Evolutionary conservation across 805 yeast species (phyloP), one percentile per base, ranked within the genome.

Genomic region (Schizosaccharomyces japonicus): DNA sequence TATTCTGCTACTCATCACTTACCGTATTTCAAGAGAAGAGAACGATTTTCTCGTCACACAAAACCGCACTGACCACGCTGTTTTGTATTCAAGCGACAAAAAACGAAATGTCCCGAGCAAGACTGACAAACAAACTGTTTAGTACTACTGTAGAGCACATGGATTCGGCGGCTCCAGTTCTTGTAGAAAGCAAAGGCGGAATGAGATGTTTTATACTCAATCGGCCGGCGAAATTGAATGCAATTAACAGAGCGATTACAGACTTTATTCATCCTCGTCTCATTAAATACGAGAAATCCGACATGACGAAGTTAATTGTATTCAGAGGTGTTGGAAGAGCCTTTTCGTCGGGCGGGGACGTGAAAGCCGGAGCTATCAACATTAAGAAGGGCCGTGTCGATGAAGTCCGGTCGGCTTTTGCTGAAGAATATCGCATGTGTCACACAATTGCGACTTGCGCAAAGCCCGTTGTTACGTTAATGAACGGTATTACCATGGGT

Each of bases 281-380:
- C 47, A 19, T 28, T 49, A 49, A 44, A 27, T 53, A 52, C 51
- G 39, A 49, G 29, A 79, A 80, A 57, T 73, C 83, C 17, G 69
- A 68, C 44, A 64, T 72, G 17, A 75, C 78, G 50, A 73, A 76
- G 52, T 57, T 81, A 49, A 64, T 87, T 33, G 67, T 90, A 40
- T 65, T 87, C 52, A 76, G 74, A 49, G 78, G 87, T 29, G 63
- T 61, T 6, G 71, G 70, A 27, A 75, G 73, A 58, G 76, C 94
- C 1, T 75, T 87, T 51, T 83, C 95, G 62, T 93, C 96, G 29
- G 98, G 98, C 45, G 98, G 96, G 27, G 98, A 87, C 60, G 94
- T 87, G 40, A 77, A 27, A 17, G 46, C 28, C 7, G 46, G 30
- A 27, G 46, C 46, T 3, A 7, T 13, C 17, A 6, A n/a, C 11